Percentiles rank a stretch among this genome's conserved stretches.
Evolutionary conservation across 768 basidiomycete genomes (phyloP).

Genomic region (Udeniomyces megalosporus): DNA sequence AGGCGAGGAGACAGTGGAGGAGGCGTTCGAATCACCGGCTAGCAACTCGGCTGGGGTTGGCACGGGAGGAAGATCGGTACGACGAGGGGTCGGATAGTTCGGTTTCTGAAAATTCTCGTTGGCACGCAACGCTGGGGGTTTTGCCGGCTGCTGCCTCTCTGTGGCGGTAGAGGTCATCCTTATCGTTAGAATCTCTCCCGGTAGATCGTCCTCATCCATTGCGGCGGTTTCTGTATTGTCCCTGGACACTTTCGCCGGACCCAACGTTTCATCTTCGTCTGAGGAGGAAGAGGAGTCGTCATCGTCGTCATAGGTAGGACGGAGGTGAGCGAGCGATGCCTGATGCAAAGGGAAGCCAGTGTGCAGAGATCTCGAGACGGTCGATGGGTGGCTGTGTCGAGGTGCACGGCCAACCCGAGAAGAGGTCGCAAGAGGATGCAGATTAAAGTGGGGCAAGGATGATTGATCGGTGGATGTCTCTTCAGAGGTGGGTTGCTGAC

Average conservation of each 20-base stretch:
- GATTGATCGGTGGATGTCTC: background rate
- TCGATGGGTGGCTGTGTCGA: no score
- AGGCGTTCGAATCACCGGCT: background rate
- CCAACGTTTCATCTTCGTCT: background rate
- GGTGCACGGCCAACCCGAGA: no score
- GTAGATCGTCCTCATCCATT: slow-evolving; percentile 1
- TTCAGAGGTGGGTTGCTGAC: background rate
- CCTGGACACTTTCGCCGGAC: background rate
- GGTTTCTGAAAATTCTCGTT: no score
- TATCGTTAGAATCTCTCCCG: no score
- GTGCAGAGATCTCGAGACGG: no score
- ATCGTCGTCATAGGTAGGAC: background rate
- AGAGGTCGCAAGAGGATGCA: no score
- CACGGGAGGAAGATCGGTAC: background rate
- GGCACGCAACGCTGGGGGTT: no score
- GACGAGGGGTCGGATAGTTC: background rate
- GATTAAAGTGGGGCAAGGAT: background rate
- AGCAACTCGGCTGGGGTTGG: background rate
- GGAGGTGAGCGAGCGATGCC: no score
- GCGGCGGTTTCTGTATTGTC: background rate
- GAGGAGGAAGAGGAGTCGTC: background rate
- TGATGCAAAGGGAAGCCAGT: no score
- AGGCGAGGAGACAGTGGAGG: background rate
- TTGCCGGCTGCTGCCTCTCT: no score
- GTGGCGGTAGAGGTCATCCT: no score